Evolutionary conservation across 2,329 filamentous ascomycete genomes (phyloP).

Genomic region (Fusarium duplospermum): DNA sequence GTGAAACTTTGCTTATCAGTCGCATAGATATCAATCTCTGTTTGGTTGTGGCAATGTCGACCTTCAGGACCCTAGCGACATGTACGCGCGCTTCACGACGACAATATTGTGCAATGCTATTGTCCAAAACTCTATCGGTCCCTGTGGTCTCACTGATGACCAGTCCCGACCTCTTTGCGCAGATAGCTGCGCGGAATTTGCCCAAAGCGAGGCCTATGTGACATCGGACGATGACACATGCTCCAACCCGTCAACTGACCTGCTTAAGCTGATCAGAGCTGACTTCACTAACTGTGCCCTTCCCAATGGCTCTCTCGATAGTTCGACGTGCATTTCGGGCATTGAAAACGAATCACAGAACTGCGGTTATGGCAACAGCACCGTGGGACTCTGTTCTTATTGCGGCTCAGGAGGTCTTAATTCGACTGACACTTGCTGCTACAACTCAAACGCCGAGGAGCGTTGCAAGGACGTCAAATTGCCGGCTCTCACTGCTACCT

Average conservation of each 20-base stretch:
- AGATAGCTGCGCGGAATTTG: constrained; percentile 87
- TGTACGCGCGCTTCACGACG: constrained; percentile 94
- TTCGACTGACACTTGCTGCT: constrained; percentile 94
- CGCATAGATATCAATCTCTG: constrained; percentile 77
- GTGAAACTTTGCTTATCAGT: constrained; percentile 17
- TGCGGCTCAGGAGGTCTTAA: constrained; percentile 87
- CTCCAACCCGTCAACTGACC: constrained; percentile 71
- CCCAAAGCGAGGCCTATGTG: constrained; percentile 89
- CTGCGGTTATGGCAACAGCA: constrained; percentile 83
- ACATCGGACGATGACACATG: constrained; percentile 80
- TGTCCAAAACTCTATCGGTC: constrained; percentile 83
- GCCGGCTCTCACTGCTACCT: constrained; percentile 78
- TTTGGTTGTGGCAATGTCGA: constrained; percentile 85
- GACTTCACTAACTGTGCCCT: constrained; percentile 92
- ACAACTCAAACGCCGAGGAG: constrained; percentile 78
- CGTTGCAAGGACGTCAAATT: constrained; percentile 82
- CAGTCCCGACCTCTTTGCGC: constrained; percentile 85
- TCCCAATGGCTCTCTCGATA: constrained; percentile 81
- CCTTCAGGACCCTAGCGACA: constrained; percentile 79
- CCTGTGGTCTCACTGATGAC: constrained; percentile 74
- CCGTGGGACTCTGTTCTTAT: constrained; percentile 85
- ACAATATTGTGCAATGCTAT: constrained; percentile 94
- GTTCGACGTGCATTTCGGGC: constrained; percentile 79
- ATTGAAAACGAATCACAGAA: constrained; percentile 84
- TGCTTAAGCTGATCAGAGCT: constrained; percentile 82